Evolutionary conservation across 2,329 filamentous ascomycete species (phyloP), one percentile per base, ranked within the genome.

Genomic region (Cladosporium velox): DNA sequence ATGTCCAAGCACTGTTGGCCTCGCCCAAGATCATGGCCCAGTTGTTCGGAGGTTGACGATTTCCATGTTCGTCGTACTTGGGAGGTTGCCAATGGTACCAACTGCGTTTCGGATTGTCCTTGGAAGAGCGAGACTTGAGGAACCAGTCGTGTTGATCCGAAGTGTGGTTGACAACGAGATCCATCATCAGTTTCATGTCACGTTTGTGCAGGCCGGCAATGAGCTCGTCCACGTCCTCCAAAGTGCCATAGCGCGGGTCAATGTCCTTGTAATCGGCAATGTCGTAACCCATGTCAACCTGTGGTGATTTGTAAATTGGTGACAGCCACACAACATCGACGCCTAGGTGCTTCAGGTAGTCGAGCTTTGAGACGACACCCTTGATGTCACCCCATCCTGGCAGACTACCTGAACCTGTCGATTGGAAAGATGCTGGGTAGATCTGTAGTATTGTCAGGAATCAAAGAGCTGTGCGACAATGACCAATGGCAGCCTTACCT

Each of bases 21-120:
- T 79, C 78, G 47, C 78, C 78, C 1, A 80, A 71, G 32, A 79
- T 76, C 70, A 72, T 72, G 67, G 64, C 73, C 75, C 80, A 83
- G 64, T 83, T 90, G 62, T 86, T 90, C 1, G 88, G 87, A 1
- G 87, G 86, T 26, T 84, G 78, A 1, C 84, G 80, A 10, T 82
- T 81, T 2, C 87, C 87, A 1, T 85, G 67, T 0, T 75, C 72
- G 51, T 87, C 83, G 68, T 85, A 85, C 10, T 82, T 81, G 1
- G 87, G 78, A 0, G 84, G 83, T 66, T 84, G 83, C 89, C 89
- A 91, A 71, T 90, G 87, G 71, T 89, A 90, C 83, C 85, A 90
- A 71, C 88, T 83, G 24, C 86, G 77, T 69, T 88, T 86, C 0
- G 81, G 75, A 70, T 81, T 85, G 15, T 79, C 74, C 66, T 80